Base-by-base conservation (phyloP, 2,329 filamentous ascomycete genomes). In the Thermoascus crustaceus region DNA sequence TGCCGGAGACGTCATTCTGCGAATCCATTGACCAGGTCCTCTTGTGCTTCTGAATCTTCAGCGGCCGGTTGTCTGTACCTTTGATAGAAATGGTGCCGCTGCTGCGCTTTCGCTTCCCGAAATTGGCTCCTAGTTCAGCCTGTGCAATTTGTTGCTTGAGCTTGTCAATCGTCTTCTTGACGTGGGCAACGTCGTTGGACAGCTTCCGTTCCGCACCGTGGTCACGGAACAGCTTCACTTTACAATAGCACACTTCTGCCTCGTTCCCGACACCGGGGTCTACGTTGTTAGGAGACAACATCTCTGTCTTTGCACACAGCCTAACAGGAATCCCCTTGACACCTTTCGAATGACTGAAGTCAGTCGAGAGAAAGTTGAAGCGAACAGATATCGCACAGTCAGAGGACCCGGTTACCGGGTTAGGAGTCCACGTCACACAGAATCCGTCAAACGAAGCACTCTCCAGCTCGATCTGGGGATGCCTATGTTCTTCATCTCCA, bases 291-390 rank as follows among this genome's bases (percentile, higher is more conserved):
- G 69, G 63, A 0, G 72, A 64, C 1, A 89, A 40, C 7, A 80
- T 62, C 44, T 83, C 82, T 0, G 91, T 96, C 63, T 96, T 96
- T 9, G 88, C 80, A 59, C 89, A 96, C 0, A 96, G 73, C 37
- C 91, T 73, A 4, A 98, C 88, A 0, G 91, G 89, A 45, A 96
- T 95, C 22, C 91, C 91, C 63, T 96, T 98, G 32, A 98, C 91
- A 30, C 91, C 91, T 56, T 98, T 98, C 7, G 91, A 96, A 55
- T 96, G 91, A 59, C 89, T 96, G 57, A 96, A 98, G 57, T 98
- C 91, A 6, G 91, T 98, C 0, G 91, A 98, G 0, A 98, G 71
- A 55, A 98, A 98, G 64, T 98, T 98, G 71, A 96, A 98, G 30
- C 91, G 84, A 8, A 96, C 85, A 6, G 87, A 83, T 37, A 98